These are phyloP conservation scores for Dioscorea zingiberensis DNA, from an alignment of 106 monocot genomes.

Conservation along the genomic window DNA sequence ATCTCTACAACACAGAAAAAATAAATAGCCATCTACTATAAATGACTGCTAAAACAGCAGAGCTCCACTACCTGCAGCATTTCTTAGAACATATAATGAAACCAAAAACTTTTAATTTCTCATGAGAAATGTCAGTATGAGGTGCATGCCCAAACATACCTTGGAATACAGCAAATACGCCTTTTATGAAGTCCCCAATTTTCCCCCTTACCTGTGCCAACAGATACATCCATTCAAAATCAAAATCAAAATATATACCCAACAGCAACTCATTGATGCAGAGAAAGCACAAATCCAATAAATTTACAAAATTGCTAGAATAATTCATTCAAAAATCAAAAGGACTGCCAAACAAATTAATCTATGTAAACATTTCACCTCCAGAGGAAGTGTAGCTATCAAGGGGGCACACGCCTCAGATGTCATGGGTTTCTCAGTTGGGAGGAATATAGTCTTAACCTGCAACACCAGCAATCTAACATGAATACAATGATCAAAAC, in stretches of 20 bases:
- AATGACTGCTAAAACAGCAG: no score
- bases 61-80: no score
- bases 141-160: slow-evolving; percentile 31
- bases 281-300: no score
- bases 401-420: slow-evolving; percentile 75
- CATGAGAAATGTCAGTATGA: no score
- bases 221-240: neutral
- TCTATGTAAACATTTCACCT: slow-evolving; percentile 33
- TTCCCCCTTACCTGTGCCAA: slow-evolving; percentile 64
- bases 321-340: neutral
- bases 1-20: no score
- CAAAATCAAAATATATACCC: no score
- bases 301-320: no score
- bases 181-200: slow-evolving; percentile 88
- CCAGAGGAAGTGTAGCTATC: slow-evolving; percentile 94
- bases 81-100: no score
- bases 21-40: no score
- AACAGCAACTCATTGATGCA: no score
- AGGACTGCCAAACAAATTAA: no score
- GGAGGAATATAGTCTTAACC: slow-evolving; percentile 87
- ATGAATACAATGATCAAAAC: neutral
- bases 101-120: no score
- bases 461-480: slow-evolving; percentile 7
- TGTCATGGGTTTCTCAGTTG: slow-evolving; percentile 72
- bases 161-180: slow-evolving; percentile 90